These are phyloP conservation scores for Botrytis cinerea DNA, from an alignment of 2,329 filamentous ascomycete genomes.

Conservation along the genomic window DNA sequence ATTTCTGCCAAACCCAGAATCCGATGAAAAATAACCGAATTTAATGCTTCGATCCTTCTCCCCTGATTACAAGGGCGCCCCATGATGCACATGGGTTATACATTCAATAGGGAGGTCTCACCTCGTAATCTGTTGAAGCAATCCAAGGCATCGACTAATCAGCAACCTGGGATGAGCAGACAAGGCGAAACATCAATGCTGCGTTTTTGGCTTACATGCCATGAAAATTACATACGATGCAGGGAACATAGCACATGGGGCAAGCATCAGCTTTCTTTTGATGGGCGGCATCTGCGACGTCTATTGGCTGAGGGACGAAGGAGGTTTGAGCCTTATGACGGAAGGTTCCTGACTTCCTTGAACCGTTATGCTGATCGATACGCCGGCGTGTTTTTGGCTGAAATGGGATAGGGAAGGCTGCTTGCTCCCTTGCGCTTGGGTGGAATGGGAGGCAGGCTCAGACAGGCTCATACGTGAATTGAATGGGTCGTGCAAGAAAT, in stretches of 20 bases:
- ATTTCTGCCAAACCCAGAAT: constrained; percentile 21
- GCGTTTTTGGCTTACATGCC: constrained; percentile 12
- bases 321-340: constrained; percentile 23
- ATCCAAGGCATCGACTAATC: background rate
- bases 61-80: constrained; percentile 2
- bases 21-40: constrained; percentile 15
- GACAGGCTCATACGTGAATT: background rate
- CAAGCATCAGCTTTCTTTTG: constrained; percentile 22
- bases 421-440: background rate
- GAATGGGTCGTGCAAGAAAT: background rate
- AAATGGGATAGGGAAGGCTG: background rate
- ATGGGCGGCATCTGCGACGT: background rate
- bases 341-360: constrained; percentile 21
- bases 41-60: background rate
- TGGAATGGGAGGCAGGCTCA: background rate
- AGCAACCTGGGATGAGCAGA: background rate
- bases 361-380: constrained; percentile 20
- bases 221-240: constrained; percentile 19
- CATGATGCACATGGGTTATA: background rate
- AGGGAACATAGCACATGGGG: constrained; percentile 17
- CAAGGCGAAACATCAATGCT: constrained; percentile 20
- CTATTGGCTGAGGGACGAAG: constrained; percentile 6
- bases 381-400: background rate
- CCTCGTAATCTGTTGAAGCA: constrained; percentile 15
- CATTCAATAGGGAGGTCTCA: background rate